These are phyloP conservation scores for Tilletiopsis washingtonensis DNA, from an alignment of 1,284 basidiomycete genomes.

Conservation along the genomic window DNA sequence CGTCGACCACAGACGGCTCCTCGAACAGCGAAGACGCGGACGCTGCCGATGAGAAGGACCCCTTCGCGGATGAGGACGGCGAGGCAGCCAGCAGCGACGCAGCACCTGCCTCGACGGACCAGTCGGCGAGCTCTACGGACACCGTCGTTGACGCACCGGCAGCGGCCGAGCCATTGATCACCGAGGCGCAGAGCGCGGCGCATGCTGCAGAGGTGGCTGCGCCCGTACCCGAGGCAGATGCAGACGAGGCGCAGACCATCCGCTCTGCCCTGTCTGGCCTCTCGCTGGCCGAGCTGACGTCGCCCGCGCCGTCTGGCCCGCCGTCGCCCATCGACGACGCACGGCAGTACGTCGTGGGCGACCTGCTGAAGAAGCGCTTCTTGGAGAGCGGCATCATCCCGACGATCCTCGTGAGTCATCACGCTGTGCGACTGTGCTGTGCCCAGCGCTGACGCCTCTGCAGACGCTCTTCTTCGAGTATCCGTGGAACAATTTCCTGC, in stretches of 20 bases:
- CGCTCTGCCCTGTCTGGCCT: slow-evolving; percentile 32
- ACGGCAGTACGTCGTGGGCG: slow-evolving; percentile 33
- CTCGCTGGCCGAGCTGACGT: slow-evolving; percentile 35
- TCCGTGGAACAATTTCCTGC: slow-evolving; percentile 96
- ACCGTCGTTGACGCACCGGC: background rate
- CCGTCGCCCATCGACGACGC: slow-evolving; percentile 29
- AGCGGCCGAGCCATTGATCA: too few species aligned
- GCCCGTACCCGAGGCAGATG: slow-evolving; percentile 10
- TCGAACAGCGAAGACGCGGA: slow-evolving; percentile 24
- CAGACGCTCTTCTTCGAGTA: slow-evolving; percentile 73
- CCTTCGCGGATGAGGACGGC: slow-evolving; percentile 23
- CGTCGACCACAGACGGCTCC: slow-evolving; percentile 6
- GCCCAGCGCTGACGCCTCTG: background rate
- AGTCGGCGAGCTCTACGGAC: background rate
- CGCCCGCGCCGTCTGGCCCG: slow-evolving; percentile 23
- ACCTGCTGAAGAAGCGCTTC: slow-evolving; percentile 41
- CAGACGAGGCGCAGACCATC: slow-evolving; percentile 20
- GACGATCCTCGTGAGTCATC: slow-evolving; percentile 19
- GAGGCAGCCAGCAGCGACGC: background rate
- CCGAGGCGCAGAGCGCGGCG: too few species aligned
- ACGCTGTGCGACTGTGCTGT: background rate
- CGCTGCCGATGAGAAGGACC: too few species aligned
- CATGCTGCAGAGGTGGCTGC: too few species aligned
- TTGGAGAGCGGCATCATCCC: slow-evolving; percentile 39
- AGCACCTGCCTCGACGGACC: background rate